Conservation (phyloP, 495 filamentous ascomycete genomes). For the Pseudoneurospora amorphoporcata region DNA sequence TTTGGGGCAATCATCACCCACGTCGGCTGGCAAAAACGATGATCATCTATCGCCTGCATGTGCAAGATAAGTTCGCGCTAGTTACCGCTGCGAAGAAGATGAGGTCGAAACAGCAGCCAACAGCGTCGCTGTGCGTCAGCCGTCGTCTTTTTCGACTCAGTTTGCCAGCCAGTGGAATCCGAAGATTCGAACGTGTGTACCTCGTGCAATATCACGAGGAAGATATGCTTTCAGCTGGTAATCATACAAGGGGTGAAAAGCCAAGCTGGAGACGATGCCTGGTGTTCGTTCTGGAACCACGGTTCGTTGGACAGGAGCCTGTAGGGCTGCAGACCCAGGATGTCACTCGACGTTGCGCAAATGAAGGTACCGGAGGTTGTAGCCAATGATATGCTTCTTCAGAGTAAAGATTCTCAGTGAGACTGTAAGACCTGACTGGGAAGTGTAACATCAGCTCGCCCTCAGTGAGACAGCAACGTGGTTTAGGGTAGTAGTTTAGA, state of each 20-base stretch:
- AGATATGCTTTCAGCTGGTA: not conserved
- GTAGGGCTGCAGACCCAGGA: conserved; percentile 19
- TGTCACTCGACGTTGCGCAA: conserved; percentile 9
- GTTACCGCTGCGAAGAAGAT: not conserved
- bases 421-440: not conserved
- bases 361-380: not conserved
- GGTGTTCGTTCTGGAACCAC: not conserved
- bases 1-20: not conserved
- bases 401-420: not conserved
- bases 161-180: not conserved
- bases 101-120: not conserved
- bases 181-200: not conserved
- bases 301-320: conserved; percentile 3
- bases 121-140: not conserved
- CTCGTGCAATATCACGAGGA: not conserved
- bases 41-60: not conserved
- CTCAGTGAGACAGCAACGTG: not conserved
- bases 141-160: not conserved
- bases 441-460: not conserved
- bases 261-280: not conserved
- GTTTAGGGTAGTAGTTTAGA: not conserved
- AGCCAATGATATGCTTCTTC: not conserved
- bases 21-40: not conserved
- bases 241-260: not conserved
- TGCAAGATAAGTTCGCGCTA: not conserved